phyloP scores from a whole-genome alignment of 73 alveolate species.

The Paramecium sonneborni region DNA sequence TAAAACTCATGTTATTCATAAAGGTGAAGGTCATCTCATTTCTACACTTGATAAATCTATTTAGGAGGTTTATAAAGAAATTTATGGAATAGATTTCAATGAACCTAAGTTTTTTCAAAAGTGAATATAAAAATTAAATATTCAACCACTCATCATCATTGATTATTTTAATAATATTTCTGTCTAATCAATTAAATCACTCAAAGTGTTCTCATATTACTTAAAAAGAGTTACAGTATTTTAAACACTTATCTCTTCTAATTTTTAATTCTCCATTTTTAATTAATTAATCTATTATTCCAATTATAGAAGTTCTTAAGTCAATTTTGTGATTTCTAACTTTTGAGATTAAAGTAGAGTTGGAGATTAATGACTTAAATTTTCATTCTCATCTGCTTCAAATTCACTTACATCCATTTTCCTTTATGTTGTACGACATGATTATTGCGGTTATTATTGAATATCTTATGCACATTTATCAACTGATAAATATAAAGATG shows the following conservation, averaged over 20 bases:
- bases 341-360: background rate
- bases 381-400: background rate
- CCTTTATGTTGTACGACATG: background rate
- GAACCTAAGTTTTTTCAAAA: background rate
- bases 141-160: slow-evolving; percentile 7
- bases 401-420: background rate
- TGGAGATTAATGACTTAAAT: background rate
- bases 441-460: background rate
- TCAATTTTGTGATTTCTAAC: background rate
- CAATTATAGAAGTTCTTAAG: background rate
- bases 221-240: background rate
- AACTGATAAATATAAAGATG: slow-evolving; percentile 24
- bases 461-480: background rate
- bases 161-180: background rate
- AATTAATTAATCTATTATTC: slow-evolving; percentile 6
- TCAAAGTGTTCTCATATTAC: background rate
- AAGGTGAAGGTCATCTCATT: slow-evolving; percentile 59
- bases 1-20: background rate
- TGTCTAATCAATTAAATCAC: background rate
- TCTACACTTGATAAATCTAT: slow-evolving; percentile 63
- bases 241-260: background rate
- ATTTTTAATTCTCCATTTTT: background rate
- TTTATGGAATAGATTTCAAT: slow-evolving; percentile 19
- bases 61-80: slow-evolving; percentile 46
- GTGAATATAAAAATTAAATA: background rate